These are phyloP conservation scores for Metarhizium robertsii DNA, from an alignment of 2,329 filamentous ascomycete species.

Conservation along the genomic window DNA sequence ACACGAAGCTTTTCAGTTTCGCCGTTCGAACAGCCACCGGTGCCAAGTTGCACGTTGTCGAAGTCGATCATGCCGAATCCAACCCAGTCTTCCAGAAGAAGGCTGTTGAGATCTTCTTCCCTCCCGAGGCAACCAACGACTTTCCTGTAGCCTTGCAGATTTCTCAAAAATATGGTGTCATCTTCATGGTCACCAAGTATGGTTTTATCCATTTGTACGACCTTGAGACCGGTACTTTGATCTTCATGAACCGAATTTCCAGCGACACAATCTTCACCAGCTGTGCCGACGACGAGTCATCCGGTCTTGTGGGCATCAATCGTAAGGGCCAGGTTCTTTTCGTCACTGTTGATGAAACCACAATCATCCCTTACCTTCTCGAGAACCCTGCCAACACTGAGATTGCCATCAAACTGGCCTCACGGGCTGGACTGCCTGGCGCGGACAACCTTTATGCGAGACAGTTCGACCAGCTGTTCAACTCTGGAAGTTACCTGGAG, in stretches of 20 bases:
- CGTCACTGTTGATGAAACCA: conserved; percentile 86
- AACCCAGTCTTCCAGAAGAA: conserved; percentile 93
- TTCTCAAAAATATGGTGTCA: conserved; percentile 89
- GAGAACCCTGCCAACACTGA: conserved; percentile 92
- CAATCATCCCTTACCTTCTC: conserved; percentile 86
- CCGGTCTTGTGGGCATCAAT: conserved; percentile 90
- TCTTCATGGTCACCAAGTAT: conserved; percentile 97
- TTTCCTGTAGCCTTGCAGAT: conserved; percentile 98
- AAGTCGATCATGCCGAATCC: conserved; percentile 85
- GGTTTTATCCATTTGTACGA: conserved; percentile 99
- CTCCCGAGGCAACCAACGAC: conserved; percentile 87
- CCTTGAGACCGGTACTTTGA: conserved; percentile 86
- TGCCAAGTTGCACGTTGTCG: conserved; percentile 94
- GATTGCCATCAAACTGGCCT: conserved; percentile 92
- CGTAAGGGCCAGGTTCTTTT: conserved; percentile 94
- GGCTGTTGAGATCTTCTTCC: conserved; percentile 96
- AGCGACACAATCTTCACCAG: conserved; percentile 99
- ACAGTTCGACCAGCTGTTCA: conserved; percentile 84
- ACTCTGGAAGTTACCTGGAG: conserved; percentile 69
- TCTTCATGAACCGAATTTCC: conserved; percentile 99
- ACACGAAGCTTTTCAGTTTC: conserved; percentile 95
- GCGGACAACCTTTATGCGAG: conserved; percentile 89
- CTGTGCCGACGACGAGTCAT: conserved; percentile 70
- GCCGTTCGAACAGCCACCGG: conserved; percentile 82
- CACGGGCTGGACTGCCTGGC: conserved; percentile 84